Evolutionary conservation across 116 monocot species (phyloP).

Genomic region (Trichopus zeylanicus): DNA sequence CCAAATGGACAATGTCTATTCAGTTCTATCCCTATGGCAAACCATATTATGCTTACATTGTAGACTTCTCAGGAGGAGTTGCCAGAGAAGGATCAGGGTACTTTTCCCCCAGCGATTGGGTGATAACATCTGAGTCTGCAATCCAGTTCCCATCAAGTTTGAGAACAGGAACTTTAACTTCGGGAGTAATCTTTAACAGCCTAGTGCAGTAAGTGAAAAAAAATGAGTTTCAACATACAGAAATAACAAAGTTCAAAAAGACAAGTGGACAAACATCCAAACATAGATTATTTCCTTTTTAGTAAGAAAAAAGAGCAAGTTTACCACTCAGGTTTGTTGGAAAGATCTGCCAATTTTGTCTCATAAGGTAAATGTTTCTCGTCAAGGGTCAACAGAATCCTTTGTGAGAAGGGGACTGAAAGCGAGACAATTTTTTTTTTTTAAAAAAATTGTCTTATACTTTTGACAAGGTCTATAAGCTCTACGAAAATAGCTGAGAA

Average conservation of each 20-base stretch:
- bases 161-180: constrained; percentile 74
- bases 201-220: constrained; percentile 23
- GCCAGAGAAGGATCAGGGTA: constrained; percentile 66
- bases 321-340: constrained; percentile 88
- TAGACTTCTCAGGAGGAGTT: constrained; percentile 68
- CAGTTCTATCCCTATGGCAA: not conserved
- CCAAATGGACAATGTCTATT: not conserved
- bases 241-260: not conserved
- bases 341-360: constrained; percentile 62
- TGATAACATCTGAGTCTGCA: constrained; percentile 88
- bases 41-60: constrained; percentile 37
- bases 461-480: too few relatives aligned
- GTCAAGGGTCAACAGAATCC: constrained; percentile 79
- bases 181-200: constrained; percentile 70
- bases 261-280: not conserved
- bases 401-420: constrained; percentile 87
- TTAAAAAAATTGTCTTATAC: too few relatives aligned
- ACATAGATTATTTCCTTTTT: not conserved
- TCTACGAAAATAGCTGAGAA: too few relatives aligned
- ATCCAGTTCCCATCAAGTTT: constrained; percentile 83
- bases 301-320: not conserved
- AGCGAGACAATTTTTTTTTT: constrained; percentile 1
- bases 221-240: not conserved
- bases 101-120: constrained; percentile 73
- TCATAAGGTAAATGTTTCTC: constrained; percentile 79